phyloP scores from a whole-genome alignment of 129 eudicot genomes.

The Gnaphalium uliginosum region DNA sequence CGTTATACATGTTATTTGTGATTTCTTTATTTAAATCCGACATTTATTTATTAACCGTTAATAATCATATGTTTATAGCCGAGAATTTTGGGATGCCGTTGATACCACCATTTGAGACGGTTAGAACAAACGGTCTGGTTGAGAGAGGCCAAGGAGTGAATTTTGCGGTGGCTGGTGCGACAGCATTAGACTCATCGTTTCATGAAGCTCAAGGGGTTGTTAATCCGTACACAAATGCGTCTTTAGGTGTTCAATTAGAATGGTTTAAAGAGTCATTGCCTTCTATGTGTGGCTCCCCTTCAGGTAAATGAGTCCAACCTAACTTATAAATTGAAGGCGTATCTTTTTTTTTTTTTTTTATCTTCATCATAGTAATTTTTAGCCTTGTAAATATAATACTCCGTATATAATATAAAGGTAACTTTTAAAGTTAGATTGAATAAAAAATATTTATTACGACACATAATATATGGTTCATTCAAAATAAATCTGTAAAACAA shows the following conservation, averaged over 20 bases:
- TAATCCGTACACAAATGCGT: constrained; percentile 39
- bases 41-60: neutral
- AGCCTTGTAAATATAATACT: too few species aligned
- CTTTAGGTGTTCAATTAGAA: constrained; percentile 44
- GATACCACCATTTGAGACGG: constrained; percentile 35
- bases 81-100: constrained; percentile 34
- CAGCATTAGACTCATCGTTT: constrained; percentile 37
- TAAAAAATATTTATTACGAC: too few species aligned
- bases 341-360: too few species aligned
- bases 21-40: neutral
- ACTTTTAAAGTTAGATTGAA: too few species aligned
- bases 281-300: constrained; percentile 6
- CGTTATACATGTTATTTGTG: neutral
- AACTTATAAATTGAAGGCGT: too few species aligned
- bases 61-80: constrained; percentile 13
- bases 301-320: constrained; percentile 30
- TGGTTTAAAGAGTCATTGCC: constrained; percentile 46
- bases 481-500: too few species aligned
- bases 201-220: constrained; percentile 36
- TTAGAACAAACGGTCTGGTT: neutral
- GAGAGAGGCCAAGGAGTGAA: constrained; percentile 39
- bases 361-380: too few species aligned
- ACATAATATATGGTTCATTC: too few species aligned
- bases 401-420: too few species aligned
- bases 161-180: constrained; percentile 48